Evolutionary conservation across 768 basidiomycete species (phyloP), one percentile per base, ranked within the genome.

Genomic region (Mycena haematopus): DNA sequence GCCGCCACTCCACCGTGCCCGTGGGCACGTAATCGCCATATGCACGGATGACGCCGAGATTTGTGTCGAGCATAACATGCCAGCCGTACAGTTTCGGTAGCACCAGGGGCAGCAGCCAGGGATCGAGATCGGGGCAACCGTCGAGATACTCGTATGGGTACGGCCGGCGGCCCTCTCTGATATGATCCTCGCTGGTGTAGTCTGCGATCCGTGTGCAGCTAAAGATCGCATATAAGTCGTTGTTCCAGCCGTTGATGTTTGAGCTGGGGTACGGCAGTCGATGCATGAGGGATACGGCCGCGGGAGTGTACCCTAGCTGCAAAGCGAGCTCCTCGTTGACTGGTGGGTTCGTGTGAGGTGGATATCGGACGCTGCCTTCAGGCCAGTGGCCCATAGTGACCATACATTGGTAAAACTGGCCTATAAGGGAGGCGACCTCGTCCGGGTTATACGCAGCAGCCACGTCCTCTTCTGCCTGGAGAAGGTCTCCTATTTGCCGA

Each of bases 41-140:
- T 14, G 60, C 60, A 9, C 65, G 60, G 17, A 65, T 22, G 56
- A 42, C 44, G 14, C 64, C 64, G 22, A 65, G 52, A 9, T 50
- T 40, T 19, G 65, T 65, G 65, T 65, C 65, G 40, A 65, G 60
- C 33, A 65, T 62, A 40, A 61, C 31, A 35, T 61, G 51, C 51
- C 45, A 55, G 31, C 65, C 65, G 50, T 62, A 51, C 5, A 60
- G 44, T 4, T 47, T n/a, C 15, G 65, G 46, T 6, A 65, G 36
- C 36, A 58, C 25, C 14, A 65, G 36, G 7, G 65, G 65, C 1
- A 65, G 56, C 40, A 65, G 31, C 65, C 65, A 65, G 21, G 65
- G 52, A 56, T 65, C 65, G 21, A 61, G 33, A 21, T 46, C 35
- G 3, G 58, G 53, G 24, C 58, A 65, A 2, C 38, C 58, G 27